Evolutionary conservation across 805 yeast species (phyloP), one percentile per base, ranked within the genome.

Genomic region (Candida ortonii): DNA sequence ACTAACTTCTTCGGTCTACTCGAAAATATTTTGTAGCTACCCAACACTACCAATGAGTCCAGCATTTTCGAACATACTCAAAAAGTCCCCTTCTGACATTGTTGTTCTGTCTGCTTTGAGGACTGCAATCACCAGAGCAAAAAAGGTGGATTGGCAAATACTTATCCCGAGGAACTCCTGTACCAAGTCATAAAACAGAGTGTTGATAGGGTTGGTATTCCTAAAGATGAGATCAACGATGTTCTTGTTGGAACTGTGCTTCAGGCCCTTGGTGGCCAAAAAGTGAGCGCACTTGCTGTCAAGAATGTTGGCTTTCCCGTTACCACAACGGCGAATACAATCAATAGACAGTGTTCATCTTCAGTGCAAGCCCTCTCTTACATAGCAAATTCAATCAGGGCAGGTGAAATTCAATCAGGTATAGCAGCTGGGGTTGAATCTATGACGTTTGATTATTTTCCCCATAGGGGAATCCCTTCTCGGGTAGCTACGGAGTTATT

Each of bases 391-490:
- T 46, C 62, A 6, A 50, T 63, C 16, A 30, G 45, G 18, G 29
- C 54, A 13, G 65, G 63, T 11, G 60, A 59, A 25, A 48, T 54
- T 17, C 43, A 41, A 15, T 49, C 53, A 14, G 61, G 64, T 12
- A 49, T 63, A 22, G 68, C 66, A 5, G 68, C 65, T 19, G 69
- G 69, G 27, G 68, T 63, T n/a, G 68, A 63, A 41, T 60, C 65
- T 2, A 64, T 64, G 68, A 62, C 67, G 12, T 49, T 37, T 40
- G 67, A 63, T 44, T 63, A 63, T 43, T 62, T 61, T 35, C 64
- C 67, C n/a, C 64, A 61, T 30, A 46, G 65, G 28, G 65, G 67
- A 7, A 55, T 62, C 22, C 66, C 67, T 6, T 33, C 47, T 7
- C 45, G 66, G 33, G 55, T 62, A 13, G 48, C 50, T 18, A 40